Evolutionary conservation across 305 asterid genomes (phyloP).

Genomic region (Fraxinus albicans): DNA sequence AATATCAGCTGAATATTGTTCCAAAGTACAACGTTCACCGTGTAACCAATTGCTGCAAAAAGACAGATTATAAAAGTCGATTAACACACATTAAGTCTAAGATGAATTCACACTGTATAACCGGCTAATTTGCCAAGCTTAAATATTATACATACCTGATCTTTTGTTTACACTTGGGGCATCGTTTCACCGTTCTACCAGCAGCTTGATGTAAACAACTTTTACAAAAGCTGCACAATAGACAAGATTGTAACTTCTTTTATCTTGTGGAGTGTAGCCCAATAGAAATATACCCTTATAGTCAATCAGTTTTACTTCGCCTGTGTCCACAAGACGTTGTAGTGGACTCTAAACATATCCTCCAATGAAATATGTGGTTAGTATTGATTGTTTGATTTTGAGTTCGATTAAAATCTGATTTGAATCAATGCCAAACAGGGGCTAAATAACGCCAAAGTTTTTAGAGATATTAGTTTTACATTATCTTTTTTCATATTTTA

Average conservation of each 20-base stretch:
- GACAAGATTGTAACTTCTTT: not conserved
- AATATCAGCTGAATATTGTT: conserved; percentile 84
- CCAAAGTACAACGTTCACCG: conserved; percentile 90
- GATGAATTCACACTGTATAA: not conserved
- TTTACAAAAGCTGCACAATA: conserved; percentile 60
- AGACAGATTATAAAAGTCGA: not conserved
- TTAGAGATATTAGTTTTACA: not conserved
- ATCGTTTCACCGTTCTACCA: conserved; percentile 80
- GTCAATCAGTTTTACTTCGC: conserved; percentile 22
- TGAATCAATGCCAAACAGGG: too few relatives aligned
- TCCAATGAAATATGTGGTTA: conserved; percentile 21
- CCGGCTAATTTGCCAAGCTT: not conserved
- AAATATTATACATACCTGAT: conserved; percentile 51
- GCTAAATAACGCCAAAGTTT: not conserved
- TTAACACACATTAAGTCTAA: not conserved
- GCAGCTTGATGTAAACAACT: conserved; percentile 76
- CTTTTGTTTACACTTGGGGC: conserved; percentile 92
- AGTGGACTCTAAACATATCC: conserved; percentile 81
- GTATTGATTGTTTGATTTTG: too few relatives aligned
- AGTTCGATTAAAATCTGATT: too few relatives aligned
- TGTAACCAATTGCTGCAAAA: conserved; percentile 72
- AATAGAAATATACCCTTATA: not conserved
- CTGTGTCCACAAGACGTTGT: conserved; percentile 98
- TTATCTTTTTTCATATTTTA: too few relatives aligned
- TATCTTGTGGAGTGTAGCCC: not conserved